Evolutionary conservation across 2,329 filamentous ascomycete genomes (phyloP).

Genomic region (Cercospora sojina): DNA sequence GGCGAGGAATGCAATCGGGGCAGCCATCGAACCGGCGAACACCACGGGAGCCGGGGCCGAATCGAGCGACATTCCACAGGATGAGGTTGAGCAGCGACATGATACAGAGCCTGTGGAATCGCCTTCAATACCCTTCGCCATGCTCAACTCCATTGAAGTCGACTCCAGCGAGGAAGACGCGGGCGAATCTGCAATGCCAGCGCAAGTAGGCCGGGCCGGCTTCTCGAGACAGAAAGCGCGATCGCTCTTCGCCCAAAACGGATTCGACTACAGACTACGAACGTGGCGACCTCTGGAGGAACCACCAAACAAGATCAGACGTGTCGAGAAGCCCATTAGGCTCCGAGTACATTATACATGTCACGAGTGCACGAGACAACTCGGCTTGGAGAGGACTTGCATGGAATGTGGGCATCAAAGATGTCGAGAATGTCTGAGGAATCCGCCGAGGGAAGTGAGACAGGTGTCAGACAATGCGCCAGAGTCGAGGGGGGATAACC

Average conservation of each 20-base stretch:
- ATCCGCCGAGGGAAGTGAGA: slow-evolving; percentile 65
- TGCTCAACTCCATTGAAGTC: slow-evolving; percentile 20
- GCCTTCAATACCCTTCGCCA: slow-evolving; percentile 5
- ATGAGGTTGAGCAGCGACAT: background rate
- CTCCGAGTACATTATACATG: slow-evolving; percentile 78
- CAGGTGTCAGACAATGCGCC: slow-evolving; percentile 55
- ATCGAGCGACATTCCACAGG: slow-evolving; percentile 1
- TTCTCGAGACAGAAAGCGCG: slow-evolving; percentile 34
- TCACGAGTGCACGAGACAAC: slow-evolving; percentile 74
- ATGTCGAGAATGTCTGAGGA: slow-evolving; percentile 76
- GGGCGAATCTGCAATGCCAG: slow-evolving; percentile 27
- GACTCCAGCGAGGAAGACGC: slow-evolving; percentile 25
- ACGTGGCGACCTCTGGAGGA: slow-evolving; percentile 19
- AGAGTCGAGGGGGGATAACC: slow-evolving; percentile 38
- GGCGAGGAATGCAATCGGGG: slow-evolving; percentile 4
- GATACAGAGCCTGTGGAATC: slow-evolving; percentile 3
- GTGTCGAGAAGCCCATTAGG: slow-evolving; percentile 63
- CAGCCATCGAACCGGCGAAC: background rate
- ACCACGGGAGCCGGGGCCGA: slow-evolving; percentile 9
- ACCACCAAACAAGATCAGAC: slow-evolving; percentile 31
- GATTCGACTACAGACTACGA: slow-evolving; percentile 37
- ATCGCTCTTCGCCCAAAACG: slow-evolving; percentile 46
- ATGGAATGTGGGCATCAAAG: slow-evolving; percentile 73
- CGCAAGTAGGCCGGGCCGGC: slow-evolving; percentile 20
- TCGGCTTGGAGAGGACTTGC: slow-evolving; percentile 72